Evolutionary conservation across 2,329 filamentous ascomycete species (phyloP).

Genomic region (Neofusicoccum kwambonambiense): DNA sequence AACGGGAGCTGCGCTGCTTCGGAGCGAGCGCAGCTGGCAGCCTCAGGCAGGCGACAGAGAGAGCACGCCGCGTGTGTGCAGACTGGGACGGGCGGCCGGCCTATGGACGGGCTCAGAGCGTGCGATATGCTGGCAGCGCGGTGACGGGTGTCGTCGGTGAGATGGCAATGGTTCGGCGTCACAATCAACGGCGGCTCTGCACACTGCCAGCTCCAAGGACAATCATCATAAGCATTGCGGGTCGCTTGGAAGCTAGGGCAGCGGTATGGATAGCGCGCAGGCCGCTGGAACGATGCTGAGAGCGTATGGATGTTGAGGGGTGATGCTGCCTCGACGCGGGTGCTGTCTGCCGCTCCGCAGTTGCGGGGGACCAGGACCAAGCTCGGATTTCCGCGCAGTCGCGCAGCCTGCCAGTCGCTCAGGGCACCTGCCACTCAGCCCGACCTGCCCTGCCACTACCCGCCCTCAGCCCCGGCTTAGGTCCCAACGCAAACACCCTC

Average conservation of each 20-base stretch:
- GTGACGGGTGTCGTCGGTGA: slow-evolving; percentile 13
- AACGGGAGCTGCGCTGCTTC: slow-evolving; percentile 3
- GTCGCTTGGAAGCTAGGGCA: background rate
- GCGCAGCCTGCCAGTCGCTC: background rate
- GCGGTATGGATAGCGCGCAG: slow-evolving; percentile 3
- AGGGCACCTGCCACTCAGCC: background rate
- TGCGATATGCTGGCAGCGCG: slow-evolving; percentile 17
- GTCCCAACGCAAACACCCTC: background rate
- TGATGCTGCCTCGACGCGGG: slow-evolving; percentile 12
- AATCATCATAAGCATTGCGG: slow-evolving; percentile 19
- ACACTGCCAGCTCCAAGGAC: slow-evolving; percentile 18
- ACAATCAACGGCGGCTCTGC: slow-evolving; percentile 18
- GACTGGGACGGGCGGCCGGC: background rate
- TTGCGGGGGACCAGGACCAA: slow-evolving; percentile 14
- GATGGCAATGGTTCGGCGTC: slow-evolving; percentile 13
- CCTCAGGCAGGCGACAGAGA: background rate
- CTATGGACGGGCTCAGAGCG: slow-evolving; percentile 8
- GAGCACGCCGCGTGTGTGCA: background rate
- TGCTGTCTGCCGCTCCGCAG: slow-evolving; percentile 10
- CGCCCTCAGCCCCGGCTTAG: background rate
- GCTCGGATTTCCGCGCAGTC: slow-evolving; percentile 3
- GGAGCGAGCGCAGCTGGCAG: background rate
- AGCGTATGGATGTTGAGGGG: slow-evolving; percentile 11
- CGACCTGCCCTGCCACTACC: background rate
- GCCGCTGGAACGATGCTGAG: slow-evolving; percentile 7